Base-by-base conservation (phyloP, 129 eudicot genomes). In the Centrapalus pauciflorus region DNA sequence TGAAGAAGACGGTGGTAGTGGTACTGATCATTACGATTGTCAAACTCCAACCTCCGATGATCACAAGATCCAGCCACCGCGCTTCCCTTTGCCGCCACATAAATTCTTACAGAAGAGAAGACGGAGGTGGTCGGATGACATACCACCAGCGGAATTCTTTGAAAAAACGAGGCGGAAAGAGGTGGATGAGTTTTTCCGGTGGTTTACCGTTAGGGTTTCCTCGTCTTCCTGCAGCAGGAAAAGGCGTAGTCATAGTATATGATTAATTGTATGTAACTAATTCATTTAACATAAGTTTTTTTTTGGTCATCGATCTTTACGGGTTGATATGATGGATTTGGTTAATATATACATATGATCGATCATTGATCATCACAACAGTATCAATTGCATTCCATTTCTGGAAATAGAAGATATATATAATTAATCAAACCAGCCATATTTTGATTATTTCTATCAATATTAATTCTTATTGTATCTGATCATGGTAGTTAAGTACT, bases 191-290 rank as follows among this genome's bases (percentile, higher is more conserved):
- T 75, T 75, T 61, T 75, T 66, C 41, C 69, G 45, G 17, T 19
- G 28, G 7, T 75, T 75, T 56, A 66, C 52, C 17, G 1, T 46
- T 66, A 66, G 74, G 79, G 69, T 57, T 75, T 34, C 74, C 46
- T 75, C 74, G 3, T 73, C 77, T 8, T 63, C 67, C 0, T 66
- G 67, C 12, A n/a, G n/a, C n/a, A 66, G 69, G 26, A 75, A 75
- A 75, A 75, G 55, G n/a, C 74, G 63, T 45, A 49, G 69, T 66
- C 68, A 66, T 66, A 75, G 79, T 48, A 48, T 75, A 43, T 74
- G 67, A 75, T 66, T 17, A 12, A n/a, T n/a, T n/a, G n/a, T n/a
- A n/a, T n/a, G n/a, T n/a, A n/a, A n/a, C n/a, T n/a, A n/a, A n/a
- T n/a, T n/a, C n/a, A n/a, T n/a, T n/a, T n/a, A n/a, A n/a, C n/a